Percentiles rank a stretch among this genome's conserved stretches.
phyloP scores from a whole-genome alignment of 768 basidiomycete species.

The Peribolospora kevripleyi region DNA sequence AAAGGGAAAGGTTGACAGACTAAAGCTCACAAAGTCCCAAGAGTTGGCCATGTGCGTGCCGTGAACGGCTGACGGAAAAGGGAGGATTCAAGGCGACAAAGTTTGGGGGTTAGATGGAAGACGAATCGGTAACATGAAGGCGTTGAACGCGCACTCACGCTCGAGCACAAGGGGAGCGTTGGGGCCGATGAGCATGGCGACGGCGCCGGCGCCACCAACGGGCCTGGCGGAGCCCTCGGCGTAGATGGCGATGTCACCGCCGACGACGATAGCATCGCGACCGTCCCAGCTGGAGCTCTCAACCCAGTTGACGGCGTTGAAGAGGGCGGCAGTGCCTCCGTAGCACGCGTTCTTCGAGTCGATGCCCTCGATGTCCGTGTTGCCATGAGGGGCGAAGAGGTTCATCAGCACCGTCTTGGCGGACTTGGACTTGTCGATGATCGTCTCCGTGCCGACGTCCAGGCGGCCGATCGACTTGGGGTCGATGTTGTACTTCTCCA shows the following conservation, averaged over 20 bases:
- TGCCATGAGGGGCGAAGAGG: conserved; percentile 74
- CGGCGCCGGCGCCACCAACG: conserved; percentile 88
- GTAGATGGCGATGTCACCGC: conserved; percentile 93
- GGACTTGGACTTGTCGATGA: conserved; percentile 98
- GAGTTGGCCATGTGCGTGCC: conserved; percentile 93
- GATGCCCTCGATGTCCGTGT: conserved; percentile 93
- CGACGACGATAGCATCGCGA: conserved; percentile 85
- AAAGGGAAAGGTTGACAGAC: too few relatives aligned
- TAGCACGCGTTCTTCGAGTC: conserved; percentile 99
- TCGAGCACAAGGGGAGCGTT: conserved; percentile 85
- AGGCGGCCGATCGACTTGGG: conserved; percentile 89
- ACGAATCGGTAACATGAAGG: background rate
- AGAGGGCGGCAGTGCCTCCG: conserved; percentile 90
- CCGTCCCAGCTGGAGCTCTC: conserved; percentile 94
- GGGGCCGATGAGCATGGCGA: conserved; percentile 84
- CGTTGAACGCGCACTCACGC: conserved; percentile 34
- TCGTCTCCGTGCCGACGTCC: conserved; percentile 94
- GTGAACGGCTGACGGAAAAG: conserved; percentile 44
- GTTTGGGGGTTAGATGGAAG: background rate
- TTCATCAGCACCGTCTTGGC: conserved; percentile 98
- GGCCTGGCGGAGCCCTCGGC: conserved; percentile 86
- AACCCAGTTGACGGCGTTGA: conserved; percentile 97
- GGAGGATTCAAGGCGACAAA: background rate
- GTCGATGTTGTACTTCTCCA: conserved; percentile 87
- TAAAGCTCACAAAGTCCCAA: background rate